Base-by-base conservation (phyloP, 148 eudicot species). In the Mesembryanthemum crystallinum region DNA sequence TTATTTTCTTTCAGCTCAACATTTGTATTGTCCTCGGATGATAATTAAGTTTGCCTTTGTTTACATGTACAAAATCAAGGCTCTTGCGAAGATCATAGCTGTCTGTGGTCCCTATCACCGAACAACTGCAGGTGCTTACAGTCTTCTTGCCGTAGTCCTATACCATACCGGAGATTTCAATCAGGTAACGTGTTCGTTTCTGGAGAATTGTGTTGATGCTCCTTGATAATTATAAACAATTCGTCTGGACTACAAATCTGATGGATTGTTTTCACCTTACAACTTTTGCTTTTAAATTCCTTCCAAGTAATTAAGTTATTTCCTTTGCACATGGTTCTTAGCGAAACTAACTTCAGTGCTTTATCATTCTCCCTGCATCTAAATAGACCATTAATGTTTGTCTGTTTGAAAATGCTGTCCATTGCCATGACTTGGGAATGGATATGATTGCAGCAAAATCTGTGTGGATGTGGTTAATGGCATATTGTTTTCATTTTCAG, bases 101-200 rank as follows among this genome's bases (percentile, higher is more conserved):
- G 97, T 96, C 52, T 92, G 99, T 82, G 99, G 99, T 49, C 98
- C 99, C 65, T 92, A 89, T 84, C 99, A 96, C 76, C 91, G 98
- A 80, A 85, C 90, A 52, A 96, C 97, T 58, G 99, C 99, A 63
- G 89, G 98, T 76, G 98, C 98, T 58, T 96, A 96, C 80, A 96
- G 99, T 83, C 95, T 96, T 75, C 86, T 96, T 62, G 98, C 99
- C 37, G 99, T 96, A 18, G 99, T 96, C 72, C 89, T 96, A 75
- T 96, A 96, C 78, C 99, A 96, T 82, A 96, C 98, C 20, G 99
- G 99, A 72, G 99, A 96, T 70, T 96, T 96, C 80, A 92, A 96
- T 88, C 98, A 92, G 99, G 99, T 92, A 88, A 62, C 21, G 3
- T 30, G 5, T 59, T 69, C 17, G 21, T 35, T 69, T 62, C 23